A percentile compares a stretch with the other conserved stretches of the same genome.
These are phyloP conservation scores for Thozetella sp. DNA, from an alignment of 495 filamentous ascomycete genomes.

Conservation along the genomic window DNA sequence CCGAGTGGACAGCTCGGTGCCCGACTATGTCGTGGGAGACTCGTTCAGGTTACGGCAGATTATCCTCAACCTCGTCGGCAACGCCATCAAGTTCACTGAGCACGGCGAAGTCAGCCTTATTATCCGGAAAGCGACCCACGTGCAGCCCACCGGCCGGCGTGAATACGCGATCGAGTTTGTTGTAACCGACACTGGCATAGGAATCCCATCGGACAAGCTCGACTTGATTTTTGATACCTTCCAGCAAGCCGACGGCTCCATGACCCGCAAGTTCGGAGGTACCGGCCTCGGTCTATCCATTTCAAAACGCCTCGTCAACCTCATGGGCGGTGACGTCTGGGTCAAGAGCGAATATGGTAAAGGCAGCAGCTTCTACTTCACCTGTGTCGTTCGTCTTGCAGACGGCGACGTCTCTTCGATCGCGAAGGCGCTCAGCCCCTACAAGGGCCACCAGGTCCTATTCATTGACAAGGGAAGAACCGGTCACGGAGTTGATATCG, in stretches of 20 bases:
- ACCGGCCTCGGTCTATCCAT: constrained; percentile 96
- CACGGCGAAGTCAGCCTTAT: constrained; percentile 94
- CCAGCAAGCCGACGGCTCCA: constrained; percentile 98
- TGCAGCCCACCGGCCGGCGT: constrained; percentile 52
- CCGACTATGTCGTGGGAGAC: constrained; percentile 95
- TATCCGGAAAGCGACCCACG: constrained; percentile 74
- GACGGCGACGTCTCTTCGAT: constrained; percentile 81
- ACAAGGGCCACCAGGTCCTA: constrained; percentile 88
- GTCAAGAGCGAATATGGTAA: constrained; percentile 91
- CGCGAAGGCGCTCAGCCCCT: constrained; percentile 81
- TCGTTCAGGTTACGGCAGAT: constrained; percentile 97
- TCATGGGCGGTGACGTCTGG: constrained; percentile 98
- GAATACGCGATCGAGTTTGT: constrained; percentile 97
- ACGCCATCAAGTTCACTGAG: constrained; percentile 96
- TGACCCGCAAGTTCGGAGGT: constrained; percentile 94
- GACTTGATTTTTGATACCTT: constrained; percentile 99
- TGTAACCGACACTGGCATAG: constrained; percentile 96
- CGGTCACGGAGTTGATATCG: constrained; percentile 74
- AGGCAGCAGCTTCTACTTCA: constrained; percentile 97
- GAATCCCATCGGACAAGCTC: constrained; percentile 93
- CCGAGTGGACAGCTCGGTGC: constrained; percentile 89
- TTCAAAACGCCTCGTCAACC: constrained; percentile 90
- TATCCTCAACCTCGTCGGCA: constrained; percentile 80
- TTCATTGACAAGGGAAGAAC: constrained; percentile 96
- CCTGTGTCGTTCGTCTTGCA: constrained; percentile 87